Percentiles rank a stretch among this genome's conserved stretches.
Evolutionary conservation across 2,329 filamentous ascomycete genomes (phyloP).

Genomic region (Stagonosporopsis chrysanthemi): DNA sequence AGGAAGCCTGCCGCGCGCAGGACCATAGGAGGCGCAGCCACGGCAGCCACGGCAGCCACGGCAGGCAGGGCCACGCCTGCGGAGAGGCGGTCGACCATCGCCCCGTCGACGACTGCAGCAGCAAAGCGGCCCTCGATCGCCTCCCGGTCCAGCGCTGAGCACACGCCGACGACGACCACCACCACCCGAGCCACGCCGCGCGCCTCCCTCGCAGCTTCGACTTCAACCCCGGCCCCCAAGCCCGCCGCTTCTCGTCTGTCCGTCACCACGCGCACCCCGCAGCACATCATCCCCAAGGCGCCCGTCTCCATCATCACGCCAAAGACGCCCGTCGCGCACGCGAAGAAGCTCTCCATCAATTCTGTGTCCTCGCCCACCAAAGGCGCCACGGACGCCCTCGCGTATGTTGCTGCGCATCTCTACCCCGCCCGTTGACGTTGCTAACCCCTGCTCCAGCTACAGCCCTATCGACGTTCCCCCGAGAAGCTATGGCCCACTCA

Average conservation of each 20-base stretch:
- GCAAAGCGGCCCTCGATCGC: constrained; percentile 42
- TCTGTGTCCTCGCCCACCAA: constrained; percentile 18
- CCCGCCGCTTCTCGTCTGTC: constrained; percentile 35
- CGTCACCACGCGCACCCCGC: constrained; percentile 30
- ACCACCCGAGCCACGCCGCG: constrained; percentile 33
- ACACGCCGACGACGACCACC: constrained; percentile 23
- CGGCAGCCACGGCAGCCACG: constrained; percentile 30
- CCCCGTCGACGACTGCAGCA: too few relatives aligned
- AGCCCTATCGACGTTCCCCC: constrained; percentile 34
- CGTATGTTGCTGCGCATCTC: background rate
- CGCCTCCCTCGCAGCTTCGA: constrained; percentile 37
- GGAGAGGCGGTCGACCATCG: too few relatives aligned
- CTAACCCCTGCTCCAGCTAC: constrained; percentile 23
- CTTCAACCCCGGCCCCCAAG: constrained; percentile 16
- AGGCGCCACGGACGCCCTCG: constrained; percentile 18
- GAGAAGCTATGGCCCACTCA: constrained; percentile 34
- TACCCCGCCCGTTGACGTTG: background rate
- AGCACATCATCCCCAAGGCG: constrained; percentile 28
- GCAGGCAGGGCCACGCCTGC: constrained; percentile 35
- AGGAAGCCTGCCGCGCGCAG: constrained; percentile 41
- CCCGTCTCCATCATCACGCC: constrained; percentile 25
- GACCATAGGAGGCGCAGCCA: constrained; percentile 28
- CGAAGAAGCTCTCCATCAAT: constrained; percentile 41
- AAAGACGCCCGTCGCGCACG: constrained; percentile 30
- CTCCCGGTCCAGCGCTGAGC: constrained; percentile 35